Base-by-base conservation (phyloP, 75 land plant genomes). In the Sequoia sempervirens region DNA sequence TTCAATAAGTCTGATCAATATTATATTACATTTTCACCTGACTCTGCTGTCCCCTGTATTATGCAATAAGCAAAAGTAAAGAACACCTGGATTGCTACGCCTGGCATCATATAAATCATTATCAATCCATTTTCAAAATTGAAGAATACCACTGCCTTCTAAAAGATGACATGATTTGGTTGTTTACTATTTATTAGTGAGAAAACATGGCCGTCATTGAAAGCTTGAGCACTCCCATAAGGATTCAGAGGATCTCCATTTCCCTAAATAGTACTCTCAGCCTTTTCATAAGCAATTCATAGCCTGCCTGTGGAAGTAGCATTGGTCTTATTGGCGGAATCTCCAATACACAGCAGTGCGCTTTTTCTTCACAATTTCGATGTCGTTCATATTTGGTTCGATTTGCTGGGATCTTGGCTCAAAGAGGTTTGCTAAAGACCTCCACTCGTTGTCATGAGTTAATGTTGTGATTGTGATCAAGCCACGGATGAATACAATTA, bases 311-410 rank as follows among this genome's bases (percentile, higher is more conserved):
- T 94, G 98, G 96, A 96, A 94, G 85, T 94, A 94, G 82, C 89
- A 94, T 87, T 80, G 88, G 50, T 92, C 98, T 34, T 96, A 96
- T 80, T 96, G 96, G 96, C 86, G 98, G 47, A 94, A 91, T 80
- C 94, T 94, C 20, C 93, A 96, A 69, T 96, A 96, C 81, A 94
- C 92, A 84, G 91, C 91, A 20, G 93, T 91, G 26, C 91, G 92
- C 2, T 91, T 95, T 83, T 90, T 90, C 86, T 95, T 91, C 85
- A 92, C 97, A 40, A 80, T 90, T 46, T 58, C 89, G 80, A 89
- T 91, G 58, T 95, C 95, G 13, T 81, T 95, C 81, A 86, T 92
- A 89, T 88, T 93, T 86, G 97, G 97, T 43, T 89, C 95, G 76
- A 89, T 95, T 47, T 95, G 94, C 83, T 95, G 95, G 95, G 84